A percentile compares a stretch with the other conserved stretches of the same genome.
phyloP scores from a whole-genome alignment of 2,329 filamentous ascomycete genomes.

The Cercospora beticola region DNA sequence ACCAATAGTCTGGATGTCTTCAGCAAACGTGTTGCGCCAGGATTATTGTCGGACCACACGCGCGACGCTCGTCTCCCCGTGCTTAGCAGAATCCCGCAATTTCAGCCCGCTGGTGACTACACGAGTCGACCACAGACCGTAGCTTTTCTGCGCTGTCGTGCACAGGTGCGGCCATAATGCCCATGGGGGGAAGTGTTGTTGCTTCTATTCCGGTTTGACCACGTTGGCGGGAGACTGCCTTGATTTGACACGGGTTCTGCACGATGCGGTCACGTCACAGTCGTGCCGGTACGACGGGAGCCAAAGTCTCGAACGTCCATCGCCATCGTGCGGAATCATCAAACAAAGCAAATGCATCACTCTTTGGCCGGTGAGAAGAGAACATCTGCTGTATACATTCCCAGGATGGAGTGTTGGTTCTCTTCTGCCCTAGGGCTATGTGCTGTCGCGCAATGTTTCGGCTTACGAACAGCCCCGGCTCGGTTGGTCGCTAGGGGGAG shows the following conservation, averaged over 20 bases:
- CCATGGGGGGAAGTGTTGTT: background rate
- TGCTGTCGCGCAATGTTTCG: background rate
- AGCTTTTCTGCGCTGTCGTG: background rate
- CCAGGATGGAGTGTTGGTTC: background rate
- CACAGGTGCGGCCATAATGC: background rate
- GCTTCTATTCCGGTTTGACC: background rate
- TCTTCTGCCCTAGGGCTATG: background rate
- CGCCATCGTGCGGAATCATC: background rate
- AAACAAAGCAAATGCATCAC: background rate
- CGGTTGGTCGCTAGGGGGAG: background rate
- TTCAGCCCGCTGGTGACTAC: background rate
- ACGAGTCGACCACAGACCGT: background rate
- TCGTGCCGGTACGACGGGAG: background rate
- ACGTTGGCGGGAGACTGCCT: conserved; percentile 4
- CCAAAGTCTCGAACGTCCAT: background rate
- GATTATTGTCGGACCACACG: background rate
- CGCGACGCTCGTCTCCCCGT: background rate
- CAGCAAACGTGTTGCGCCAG: background rate
- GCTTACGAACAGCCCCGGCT: background rate
- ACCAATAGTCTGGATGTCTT: background rate
- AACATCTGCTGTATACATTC: background rate
- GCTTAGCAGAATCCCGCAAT: background rate
- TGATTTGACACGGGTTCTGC: conserved; percentile 2
- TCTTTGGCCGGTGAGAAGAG: background rate
- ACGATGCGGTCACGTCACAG: conserved; percentile 10